These are phyloP conservation scores for Fusarium chaquense DNA, from an alignment of 2,329 filamentous ascomycete genomes.

Conservation along the genomic window DNA sequence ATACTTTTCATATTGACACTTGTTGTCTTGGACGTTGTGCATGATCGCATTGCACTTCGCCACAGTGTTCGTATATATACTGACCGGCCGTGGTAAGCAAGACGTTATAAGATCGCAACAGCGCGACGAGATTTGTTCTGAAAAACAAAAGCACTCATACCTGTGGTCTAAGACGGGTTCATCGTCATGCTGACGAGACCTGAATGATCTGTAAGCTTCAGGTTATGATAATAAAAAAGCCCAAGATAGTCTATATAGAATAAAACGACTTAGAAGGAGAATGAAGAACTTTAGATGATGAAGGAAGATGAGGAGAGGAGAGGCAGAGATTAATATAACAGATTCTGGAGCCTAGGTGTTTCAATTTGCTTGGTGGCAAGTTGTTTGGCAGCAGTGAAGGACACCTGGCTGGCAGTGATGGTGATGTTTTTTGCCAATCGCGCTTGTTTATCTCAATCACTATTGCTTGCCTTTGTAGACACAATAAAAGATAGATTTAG, in stretches of 20 bases:
- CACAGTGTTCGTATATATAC: not conserved
- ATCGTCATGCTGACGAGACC: no score
- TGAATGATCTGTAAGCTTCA: no score
- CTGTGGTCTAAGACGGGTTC: no score
- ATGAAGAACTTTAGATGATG: not conserved
- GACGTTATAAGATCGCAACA: fast-evolving
- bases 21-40: no score
- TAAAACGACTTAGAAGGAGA: not conserved
- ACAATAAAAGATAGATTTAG: not conserved
- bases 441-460: not conserved
- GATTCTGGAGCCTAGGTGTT: not conserved
- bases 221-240: no score
- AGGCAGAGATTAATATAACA: not conserved
- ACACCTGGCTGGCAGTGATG: not conserved
- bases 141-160: no score
- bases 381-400: not conserved
- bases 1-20: no score
- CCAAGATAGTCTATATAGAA: not conserved
- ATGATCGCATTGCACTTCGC: no score
- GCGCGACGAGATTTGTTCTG: no score
- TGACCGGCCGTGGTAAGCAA: not conserved
- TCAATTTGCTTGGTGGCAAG: not conserved
- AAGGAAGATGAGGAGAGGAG: not conserved
- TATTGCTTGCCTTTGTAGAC: not conserved
- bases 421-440: not conserved